A percentile compares a stretch with the other conserved stretches of the same genome.
These are phyloP conservation scores for Corymbia calophylla DNA, from an alignment of 441 rosid species.

Conservation along the genomic window DNA sequence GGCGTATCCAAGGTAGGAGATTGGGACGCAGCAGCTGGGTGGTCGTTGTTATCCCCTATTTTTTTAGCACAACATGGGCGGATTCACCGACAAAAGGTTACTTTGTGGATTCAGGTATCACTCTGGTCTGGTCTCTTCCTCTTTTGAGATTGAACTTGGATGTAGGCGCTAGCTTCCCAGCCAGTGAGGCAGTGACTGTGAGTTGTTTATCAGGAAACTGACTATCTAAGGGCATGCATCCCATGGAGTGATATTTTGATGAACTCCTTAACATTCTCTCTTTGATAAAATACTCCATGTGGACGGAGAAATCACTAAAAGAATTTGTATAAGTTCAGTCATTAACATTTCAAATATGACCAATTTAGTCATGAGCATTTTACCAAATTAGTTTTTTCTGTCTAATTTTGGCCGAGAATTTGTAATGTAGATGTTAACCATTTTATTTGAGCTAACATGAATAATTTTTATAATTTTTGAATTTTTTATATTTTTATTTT, in stretches of 20 bases:
- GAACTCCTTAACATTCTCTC: neutral
- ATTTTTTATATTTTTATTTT: neutral
- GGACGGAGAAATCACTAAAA: neutral
- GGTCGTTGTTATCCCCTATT: neutral
- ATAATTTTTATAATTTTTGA: neutral
- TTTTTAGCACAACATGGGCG: neutral
- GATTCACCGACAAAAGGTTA: too few relatives aligned
- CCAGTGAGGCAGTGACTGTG: neutral
- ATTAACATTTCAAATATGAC: too few relatives aligned
- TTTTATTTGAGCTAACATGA: fast-evolving
- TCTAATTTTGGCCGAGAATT: fast-evolving
- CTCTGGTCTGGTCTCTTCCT: neutral
- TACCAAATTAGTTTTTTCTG: neutral
- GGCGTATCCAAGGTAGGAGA: neutral
- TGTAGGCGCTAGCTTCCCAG: neutral
- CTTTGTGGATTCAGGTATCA: neutral
- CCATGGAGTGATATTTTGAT: neutral
- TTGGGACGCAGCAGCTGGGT: neutral
- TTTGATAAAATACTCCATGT: neutral
- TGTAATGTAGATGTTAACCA: fast-evolving
- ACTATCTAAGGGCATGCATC: neutral
- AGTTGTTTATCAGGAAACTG: neutral
- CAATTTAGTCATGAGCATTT: neutral
- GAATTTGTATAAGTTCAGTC: too few relatives aligned
- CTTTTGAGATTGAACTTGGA: neutral